Evolutionary conservation across 805 yeast genomes (phyloP), one percentile per base, ranked within the genome.

Genomic region (Starmerella stigmatis): DNA sequence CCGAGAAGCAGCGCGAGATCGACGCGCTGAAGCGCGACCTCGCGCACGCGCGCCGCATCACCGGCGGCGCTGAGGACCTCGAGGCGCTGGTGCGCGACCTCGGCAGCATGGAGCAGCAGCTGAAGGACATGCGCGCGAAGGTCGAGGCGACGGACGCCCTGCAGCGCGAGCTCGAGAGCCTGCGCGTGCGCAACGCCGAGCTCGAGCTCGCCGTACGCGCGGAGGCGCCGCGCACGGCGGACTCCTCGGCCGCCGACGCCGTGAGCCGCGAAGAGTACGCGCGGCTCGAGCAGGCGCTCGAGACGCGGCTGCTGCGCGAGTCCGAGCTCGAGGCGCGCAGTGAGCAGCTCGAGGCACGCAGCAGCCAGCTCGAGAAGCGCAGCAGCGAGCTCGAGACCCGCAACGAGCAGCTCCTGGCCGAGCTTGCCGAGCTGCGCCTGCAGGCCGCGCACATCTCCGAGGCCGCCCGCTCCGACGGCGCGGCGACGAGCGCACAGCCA

Each of bases 61-160:
- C 46, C n/a, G 51, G 50, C 13, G 43, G 45, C 8, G 49, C 46
- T 9, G 54, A 45, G 15, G 48, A 47, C 12, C 33, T 50, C 11
- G 55, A 54, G 21, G 23, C 43, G 13, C 41, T 50, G 8, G 45
- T 47, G 15, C 48, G 44, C 22, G 61, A 55, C 22, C 50, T 56
- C 13, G 45, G 38, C 22, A 43, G 46, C 8, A 50, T 45, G 35
- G 58, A 62, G 20, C 41, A 48, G 34, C 55, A 53, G 35, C 51
- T 60, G 16, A 38, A 47, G 15, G 56, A 49, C 36, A 29, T 61
- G 46, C 52, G 56, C 23, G 43, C 45, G 15, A 42, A 48, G 25
- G 48, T 52, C 26, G 34, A 46, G 28, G 62, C 62, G 29, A 51
- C 62, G 28, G 59, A 60, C 20, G 55, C 55, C 27, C 60, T 62